Base-by-base conservation (phyloP, 139 green algal genomes). In the Auxenochlorella protothecoides region DNA sequence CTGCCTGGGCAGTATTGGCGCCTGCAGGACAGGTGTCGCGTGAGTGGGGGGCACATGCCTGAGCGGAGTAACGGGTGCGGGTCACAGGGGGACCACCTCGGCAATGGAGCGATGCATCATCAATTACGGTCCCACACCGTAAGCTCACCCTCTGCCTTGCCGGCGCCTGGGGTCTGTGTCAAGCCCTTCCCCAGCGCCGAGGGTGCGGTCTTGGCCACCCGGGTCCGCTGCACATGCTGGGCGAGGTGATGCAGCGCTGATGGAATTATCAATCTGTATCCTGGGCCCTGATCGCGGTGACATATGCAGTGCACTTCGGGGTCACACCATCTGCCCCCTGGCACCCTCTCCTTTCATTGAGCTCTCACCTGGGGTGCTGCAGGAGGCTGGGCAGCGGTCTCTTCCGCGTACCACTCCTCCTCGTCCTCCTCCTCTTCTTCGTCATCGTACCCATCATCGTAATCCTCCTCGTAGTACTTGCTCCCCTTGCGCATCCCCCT, bases 391-490 rank as follows among this genome's bases (percentile, higher is more conserved):
- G 27, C 27, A 44, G 27, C 27, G 27, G 27, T 44, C 27, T 44
- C 27, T 44, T 44, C 27, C 27, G 27, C 27, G 27, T 44, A 44
- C 27, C 27, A 44, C 14, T 82, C 74, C 13, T 79, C 74, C 57
- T 82, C 75, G 2, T 82, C 77, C 51, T 86, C 83, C 7, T 78
- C 78, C 5, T 86, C 78, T 27, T 87, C 74, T 3, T 91, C 78
- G 15, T 83, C 79, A 14, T 89, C 80, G 14, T 86, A 80, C 2
- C 85, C 80, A 59, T 90, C 83, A 56, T 93, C 84, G 56, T 83
- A 59, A 56, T 88, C 81, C 44, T 91, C 86, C 5, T 90, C 85
- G 27, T 90, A 79, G 55, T 87, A 88, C 27, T 44, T 44, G 27
- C 27, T 44, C 27, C 27, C 27, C 27, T 44, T 44, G 27, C 27